These are phyloP conservation scores for Sanguinoderma infundibulare DNA, from an alignment of 1,284 basidiomycete genomes.

Conservation along the genomic window DNA sequence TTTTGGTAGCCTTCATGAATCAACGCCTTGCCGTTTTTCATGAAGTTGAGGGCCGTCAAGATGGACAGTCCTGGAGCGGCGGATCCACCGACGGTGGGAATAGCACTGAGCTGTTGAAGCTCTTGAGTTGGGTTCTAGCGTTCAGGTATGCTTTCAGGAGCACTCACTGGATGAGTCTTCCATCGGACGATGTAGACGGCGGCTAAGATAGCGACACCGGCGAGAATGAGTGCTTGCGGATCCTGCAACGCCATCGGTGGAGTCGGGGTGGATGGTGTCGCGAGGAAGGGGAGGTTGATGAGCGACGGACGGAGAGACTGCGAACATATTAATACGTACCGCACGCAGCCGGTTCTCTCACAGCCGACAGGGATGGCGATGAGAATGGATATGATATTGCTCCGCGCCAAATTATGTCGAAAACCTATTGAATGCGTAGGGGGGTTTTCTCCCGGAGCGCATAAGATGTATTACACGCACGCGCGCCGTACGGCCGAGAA, in stretches of 20 bases:
- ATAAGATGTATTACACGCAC: too few relatives aligned
- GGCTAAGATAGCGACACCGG: background rate
- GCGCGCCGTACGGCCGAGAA: too few relatives aligned
- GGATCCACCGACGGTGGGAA: slow-evolving; percentile 41
- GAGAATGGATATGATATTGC: too few relatives aligned
- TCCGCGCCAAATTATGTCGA: too few relatives aligned
- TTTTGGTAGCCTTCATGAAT: slow-evolving; percentile 42
- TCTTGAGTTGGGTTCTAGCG: background rate
- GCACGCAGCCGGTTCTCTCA: too few relatives aligned
- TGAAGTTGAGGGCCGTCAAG: slow-evolving; percentile 34
- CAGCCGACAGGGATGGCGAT: too few relatives aligned
- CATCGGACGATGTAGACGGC: background rate
- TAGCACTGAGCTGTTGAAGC: slow-evolving; percentile 14
- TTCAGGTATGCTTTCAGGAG: background rate
- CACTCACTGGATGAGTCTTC: background rate
- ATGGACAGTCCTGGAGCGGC: slow-evolving; percentile 41
- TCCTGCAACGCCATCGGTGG: background rate
- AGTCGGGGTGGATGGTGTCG: too few relatives aligned
- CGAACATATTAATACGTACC: too few relatives aligned
- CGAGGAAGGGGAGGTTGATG: too few relatives aligned
- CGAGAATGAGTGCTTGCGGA: background rate
- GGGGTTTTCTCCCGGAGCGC: too few relatives aligned
- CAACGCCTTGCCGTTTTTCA: slow-evolving; percentile 36
- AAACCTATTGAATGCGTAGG: too few relatives aligned
- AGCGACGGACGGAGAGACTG: too few relatives aligned